Percentiles rank a stretch among this genome's conserved stretches.
Conservation (phyloP, 2,329 filamentous ascomycete genomes). For the Phyllosticta ampelicida region DNA sequence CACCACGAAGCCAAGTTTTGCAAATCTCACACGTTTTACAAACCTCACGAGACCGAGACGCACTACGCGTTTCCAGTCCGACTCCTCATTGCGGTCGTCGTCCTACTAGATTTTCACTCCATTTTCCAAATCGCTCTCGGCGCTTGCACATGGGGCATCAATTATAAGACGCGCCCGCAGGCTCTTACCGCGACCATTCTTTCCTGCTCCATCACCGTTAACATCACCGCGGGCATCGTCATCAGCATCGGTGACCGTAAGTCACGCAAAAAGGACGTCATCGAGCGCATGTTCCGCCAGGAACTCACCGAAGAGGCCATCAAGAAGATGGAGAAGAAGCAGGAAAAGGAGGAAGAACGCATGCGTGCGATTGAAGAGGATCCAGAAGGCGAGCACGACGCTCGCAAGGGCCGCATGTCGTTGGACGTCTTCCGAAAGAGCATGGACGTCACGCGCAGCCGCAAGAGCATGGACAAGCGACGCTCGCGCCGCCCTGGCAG, state of each 20-base stretch:
- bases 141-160: constrained; percentile 62
- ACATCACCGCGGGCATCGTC: constrained; percentile 60
- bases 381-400: background rate
- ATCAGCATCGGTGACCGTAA: constrained; percentile 62
- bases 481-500: background rate
- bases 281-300: constrained; percentile 61
- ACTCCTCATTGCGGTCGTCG: constrained; percentile 59
- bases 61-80: constrained; percentile 64
- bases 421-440: background rate
- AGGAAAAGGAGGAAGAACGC: constrained; percentile 6
- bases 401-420: background rate
- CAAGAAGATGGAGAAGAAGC: constrained; percentile 8
- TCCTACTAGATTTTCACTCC: constrained; percentile 64
- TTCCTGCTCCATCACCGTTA: constrained; percentile 61
- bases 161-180: constrained; percentile 53
- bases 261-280: constrained; percentile 71
- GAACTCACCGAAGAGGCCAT: constrained; percentile 56
- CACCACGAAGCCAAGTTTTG: constrained; percentile 68
- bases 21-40: constrained; percentile 74
- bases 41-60: constrained; percentile 68
- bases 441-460: background rate
- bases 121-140: constrained; percentile 66
- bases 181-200: constrained; percentile 71
- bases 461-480: background rate
- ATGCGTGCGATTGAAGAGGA: constrained; percentile 1